Percentiles rank a stretch among this genome's conserved stretches.
Conservation (phyloP, 371 early-diverging fungal genomes). For the Batkoa obscura region DNA sequence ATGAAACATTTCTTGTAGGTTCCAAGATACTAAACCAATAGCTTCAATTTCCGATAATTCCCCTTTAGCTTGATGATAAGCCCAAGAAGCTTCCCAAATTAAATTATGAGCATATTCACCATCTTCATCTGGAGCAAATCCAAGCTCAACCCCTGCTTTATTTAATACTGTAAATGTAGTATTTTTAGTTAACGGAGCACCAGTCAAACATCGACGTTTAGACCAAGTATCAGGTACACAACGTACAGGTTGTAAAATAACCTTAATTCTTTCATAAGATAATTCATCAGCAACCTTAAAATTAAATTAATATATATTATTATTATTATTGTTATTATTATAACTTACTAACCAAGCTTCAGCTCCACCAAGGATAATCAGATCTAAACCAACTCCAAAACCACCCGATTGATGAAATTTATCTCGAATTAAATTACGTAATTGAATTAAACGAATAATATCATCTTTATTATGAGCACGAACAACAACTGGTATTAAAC, state of each 20-base stretch:
- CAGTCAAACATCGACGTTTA: constrained; percentile 42
- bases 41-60: constrained; percentile 34
- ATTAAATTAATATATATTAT: not conserved
- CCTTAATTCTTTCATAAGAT: constrained; percentile 30
- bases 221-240: constrained; percentile 46
- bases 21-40: constrained; percentile 48
- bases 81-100: constrained; percentile 67
- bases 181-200: constrained; percentile 27
- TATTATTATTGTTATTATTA: not conserved
- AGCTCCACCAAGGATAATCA: constrained; percentile 34
- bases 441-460: constrained; percentile 38
- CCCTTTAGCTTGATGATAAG: constrained; percentile 19
- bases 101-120: constrained; percentile 39
- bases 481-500: constrained; percentile 38
- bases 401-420: not conserved
- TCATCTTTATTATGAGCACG: constrained; percentile 43
- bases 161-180: constrained; percentile 36
- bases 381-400: constrained; percentile 19
- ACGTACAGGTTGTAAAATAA: constrained; percentile 37
- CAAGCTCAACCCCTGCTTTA: constrained; percentile 39
- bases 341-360: constrained; percentile 27
- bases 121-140: constrained; percentile 25
- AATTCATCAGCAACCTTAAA: constrained; percentile 38
- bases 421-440: constrained; percentile 20
- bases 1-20: constrained; percentile 22